These are phyloP conservation scores for Pythium grandisporangium DNA, from an alignment of 352 stramenopile species.

Conservation along the genomic window DNA sequence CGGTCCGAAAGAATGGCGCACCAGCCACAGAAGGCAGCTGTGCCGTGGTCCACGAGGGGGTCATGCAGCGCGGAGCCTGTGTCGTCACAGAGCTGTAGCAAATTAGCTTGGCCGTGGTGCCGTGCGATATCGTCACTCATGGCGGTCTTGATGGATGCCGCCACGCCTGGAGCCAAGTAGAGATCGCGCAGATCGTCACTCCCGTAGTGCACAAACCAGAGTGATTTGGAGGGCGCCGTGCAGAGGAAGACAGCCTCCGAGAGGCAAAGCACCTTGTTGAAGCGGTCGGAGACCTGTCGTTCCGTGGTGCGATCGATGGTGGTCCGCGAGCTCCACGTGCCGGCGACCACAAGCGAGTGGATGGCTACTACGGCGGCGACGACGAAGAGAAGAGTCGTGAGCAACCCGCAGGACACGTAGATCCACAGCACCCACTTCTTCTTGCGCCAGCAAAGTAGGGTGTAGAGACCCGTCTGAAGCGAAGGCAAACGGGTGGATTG, in stretches of 20 bases:
- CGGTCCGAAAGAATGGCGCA: constrained; percentile 12
- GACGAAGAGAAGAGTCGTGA: constrained; percentile 8
- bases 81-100: constrained; percentile 15
- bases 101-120: not conserved
- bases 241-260: constrained; percentile 14
- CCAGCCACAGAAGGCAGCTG: constrained; percentile 14
- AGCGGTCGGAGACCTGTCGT: constrained; percentile 9
- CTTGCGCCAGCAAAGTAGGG: constrained; percentile 10
- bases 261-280: constrained; percentile 16
- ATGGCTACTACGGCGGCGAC: constrained; percentile 10
- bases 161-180: constrained; percentile 4
- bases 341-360: constrained; percentile 5
- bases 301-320: constrained; percentile 3
- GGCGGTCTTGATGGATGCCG: constrained; percentile 9
- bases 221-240: constrained; percentile 8
- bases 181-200: constrained; percentile 16
- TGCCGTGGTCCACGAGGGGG: constrained; percentile 2
- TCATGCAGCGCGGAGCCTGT: constrained; percentile 8
- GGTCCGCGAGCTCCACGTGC: constrained; percentile 5
- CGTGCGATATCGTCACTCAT: constrained; percentile 11
- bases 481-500: not conserved
- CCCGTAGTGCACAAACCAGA: constrained; percentile 17
- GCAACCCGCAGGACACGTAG: constrained; percentile 7
- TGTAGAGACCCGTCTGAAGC: constrained; percentile 11
- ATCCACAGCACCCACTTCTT: constrained; percentile 8